Conservation (phyloP, 2,329 filamentous ascomycete species). For the Colletotrichum siamense region DNA sequence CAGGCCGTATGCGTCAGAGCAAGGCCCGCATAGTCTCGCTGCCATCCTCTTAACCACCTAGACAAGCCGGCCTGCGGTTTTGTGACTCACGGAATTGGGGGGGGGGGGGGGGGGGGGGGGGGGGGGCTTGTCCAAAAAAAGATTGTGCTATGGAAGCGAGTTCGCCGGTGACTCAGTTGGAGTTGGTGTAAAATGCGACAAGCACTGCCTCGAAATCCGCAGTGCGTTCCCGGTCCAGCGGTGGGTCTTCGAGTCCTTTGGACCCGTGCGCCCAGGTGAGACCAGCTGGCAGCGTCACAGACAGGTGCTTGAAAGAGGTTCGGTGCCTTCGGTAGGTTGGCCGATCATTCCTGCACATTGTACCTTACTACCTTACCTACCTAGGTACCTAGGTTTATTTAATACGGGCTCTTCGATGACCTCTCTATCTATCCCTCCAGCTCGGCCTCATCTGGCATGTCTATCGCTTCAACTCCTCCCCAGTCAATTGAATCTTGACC, state of each 20-base stretch:
- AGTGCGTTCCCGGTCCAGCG: background rate
- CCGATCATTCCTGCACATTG: no score
- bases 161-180: background rate
- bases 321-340: no score
- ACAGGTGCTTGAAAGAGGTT: no score
- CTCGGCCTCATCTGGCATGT: background rate
- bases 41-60: background rate
- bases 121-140: background rate
- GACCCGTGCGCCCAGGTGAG: background rate
- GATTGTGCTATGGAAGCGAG: background rate
- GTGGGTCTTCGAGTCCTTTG: background rate
- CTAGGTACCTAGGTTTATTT: no score
- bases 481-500: slow-evolving; percentile 16
- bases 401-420: background rate
- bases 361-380: no score
- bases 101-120: background rate
- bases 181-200: background rate
- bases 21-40: background rate
- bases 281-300: background rate
- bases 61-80: background rate
- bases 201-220: background rate
- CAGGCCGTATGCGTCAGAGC: background rate
- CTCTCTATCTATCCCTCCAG: background rate
- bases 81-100: background rate
- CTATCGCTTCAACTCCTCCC: background rate